Evolutionary conservation across 2,329 filamentous ascomycete species (phyloP).

Genomic region (Exophiala sideris): DNA sequence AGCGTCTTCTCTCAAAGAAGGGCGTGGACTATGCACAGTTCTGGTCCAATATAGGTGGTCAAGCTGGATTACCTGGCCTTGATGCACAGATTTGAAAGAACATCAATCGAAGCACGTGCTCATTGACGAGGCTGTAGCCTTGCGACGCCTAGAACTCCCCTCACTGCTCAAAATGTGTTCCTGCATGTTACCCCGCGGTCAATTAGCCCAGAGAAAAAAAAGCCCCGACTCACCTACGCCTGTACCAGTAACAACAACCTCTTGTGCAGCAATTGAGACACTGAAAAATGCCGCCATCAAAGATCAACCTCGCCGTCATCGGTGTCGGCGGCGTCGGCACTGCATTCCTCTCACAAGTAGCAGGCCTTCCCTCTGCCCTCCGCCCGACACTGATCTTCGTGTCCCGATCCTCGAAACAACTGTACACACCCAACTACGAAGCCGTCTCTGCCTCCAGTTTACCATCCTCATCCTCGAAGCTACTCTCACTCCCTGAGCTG

Average conservation of each 20-base stretch:
- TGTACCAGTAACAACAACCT: too few relatives aligned
- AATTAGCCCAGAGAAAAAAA: not conserved
- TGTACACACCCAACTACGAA: conserved; percentile 62
- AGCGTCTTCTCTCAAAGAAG: conserved; percentile 69
- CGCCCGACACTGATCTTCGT: conserved; percentile 79
- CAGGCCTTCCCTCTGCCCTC: conserved; percentile 63
- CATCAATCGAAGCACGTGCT: not conserved
- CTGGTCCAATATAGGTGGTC: conserved; percentile 66
- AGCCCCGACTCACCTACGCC: not conserved
- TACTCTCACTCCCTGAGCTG: conserved; percentile 66
- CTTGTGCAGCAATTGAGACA: not conserved
- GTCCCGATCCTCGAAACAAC: conserved; percentile 76
- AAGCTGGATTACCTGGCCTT: conserved; percentile 55
- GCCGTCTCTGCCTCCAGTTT: conserved; percentile 59
- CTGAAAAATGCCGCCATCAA: conserved; percentile 13
- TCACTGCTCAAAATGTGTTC: too few relatives aligned
- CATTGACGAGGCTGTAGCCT: conserved; percentile 1
- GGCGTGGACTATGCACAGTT: conserved; percentile 80
- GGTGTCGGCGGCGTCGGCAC: conserved; percentile 92
- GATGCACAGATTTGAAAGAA: not conserved
- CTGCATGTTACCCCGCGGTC: conserved; percentile 2
- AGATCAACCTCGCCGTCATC: conserved; percentile 40
- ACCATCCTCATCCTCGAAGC: conserved; percentile 59
- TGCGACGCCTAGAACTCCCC: not conserved
- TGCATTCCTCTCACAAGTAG: conserved; percentile 80